Base-by-base conservation (phyloP, 495 filamentous ascomycete genomes). In the Aspergillus asperescens region DNA sequence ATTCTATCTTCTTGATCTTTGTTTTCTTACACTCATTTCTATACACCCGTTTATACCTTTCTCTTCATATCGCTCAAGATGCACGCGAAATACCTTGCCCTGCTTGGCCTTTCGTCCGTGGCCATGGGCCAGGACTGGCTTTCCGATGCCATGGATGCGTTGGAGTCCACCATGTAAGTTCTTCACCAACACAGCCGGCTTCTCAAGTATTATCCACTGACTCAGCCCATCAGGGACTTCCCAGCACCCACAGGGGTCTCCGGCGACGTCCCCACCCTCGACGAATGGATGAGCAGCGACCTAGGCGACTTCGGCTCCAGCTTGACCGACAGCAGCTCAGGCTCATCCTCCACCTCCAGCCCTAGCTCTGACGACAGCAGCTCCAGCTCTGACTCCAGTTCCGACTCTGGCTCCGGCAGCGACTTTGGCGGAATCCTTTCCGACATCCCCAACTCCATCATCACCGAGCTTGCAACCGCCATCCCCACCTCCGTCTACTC, bases 101-200 rank as follows among this genome's bases (percentile, higher is more conserved):
- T 45, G 24, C 42, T 45, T 8, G 25, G 13, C 24, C 15, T 45
- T 19, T 27, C 42, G 13, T 28, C 42, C 4, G 2, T 19, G 15
- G 24, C 42, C 24, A 1, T 45, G 42, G 42, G 13, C 42, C 42
- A 45, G 42, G 42, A 45, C 42, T 45, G 42, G 42, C 25, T 29
- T 8, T 6, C 16, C 1, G 42, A 45, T 31, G 42, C 42, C 25
- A 31, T 31, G 25, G 42, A 45, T 31, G 42, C 42, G 4, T n/a
- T 31, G 5, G 24, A 29, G 42, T 29, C 42, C 5, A 29, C 24
- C 25, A 29, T 4, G 42, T 45, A 45, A 10, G 42, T 18, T 5
- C 12, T 5, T 23, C 15, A 3, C 6, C 24, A 6, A n/a, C n/a
- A n/a, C n/a, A n/a, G n/a, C n/a, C n/a, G n/a, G n/a, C 40, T 9